Percentiles rank a stretch among this genome's conserved stretches.
These are phyloP conservation scores for Globisporangium spiculum DNA, from an alignment of 352 stramenopile genomes.

Conservation along the genomic window DNA sequence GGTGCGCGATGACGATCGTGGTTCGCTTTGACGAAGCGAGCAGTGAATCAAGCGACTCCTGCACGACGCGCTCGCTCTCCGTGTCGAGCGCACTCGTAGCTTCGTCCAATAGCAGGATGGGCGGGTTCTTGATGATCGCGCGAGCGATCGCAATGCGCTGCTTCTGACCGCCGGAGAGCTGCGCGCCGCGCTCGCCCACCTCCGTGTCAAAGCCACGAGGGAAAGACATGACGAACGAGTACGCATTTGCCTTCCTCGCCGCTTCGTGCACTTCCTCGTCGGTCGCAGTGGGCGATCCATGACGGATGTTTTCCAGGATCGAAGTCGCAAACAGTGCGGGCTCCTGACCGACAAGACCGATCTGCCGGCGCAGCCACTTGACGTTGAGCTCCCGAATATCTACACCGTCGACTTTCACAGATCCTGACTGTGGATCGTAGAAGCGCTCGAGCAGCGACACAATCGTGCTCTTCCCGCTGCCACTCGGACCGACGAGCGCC, in stretches of 20 bases:
- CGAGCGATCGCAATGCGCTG: conserved; percentile 90
- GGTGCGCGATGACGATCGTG: conserved; percentile 80
- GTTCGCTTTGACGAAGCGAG: conserved; percentile 17
- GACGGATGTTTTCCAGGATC: conserved; percentile 78
- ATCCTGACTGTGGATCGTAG: conserved; percentile 35
- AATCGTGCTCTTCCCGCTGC: conserved; percentile 12
- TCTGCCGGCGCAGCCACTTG: conserved; percentile 70
- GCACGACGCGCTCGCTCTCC: conserved; percentile 62
- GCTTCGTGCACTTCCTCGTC: conserved; percentile 52
- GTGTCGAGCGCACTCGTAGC: conserved; percentile 46
- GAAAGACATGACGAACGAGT: conserved; percentile 91
- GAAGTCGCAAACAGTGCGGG: conserved; percentile 27
- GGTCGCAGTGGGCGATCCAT: conserved; percentile 57
- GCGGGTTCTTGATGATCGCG: conserved; percentile 82
- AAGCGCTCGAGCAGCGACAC: conserved; percentile 13
- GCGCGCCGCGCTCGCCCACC: conserved; percentile 81
- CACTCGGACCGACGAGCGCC: conserved; percentile 20
- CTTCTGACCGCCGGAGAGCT: conserved; percentile 90
- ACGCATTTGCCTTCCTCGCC: conserved; percentile 71
- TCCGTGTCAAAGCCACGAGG: conserved; percentile 88
- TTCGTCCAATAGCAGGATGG: conserved; percentile 62
- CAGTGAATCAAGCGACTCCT: conserved; percentile 68
- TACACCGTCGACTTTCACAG: conserved; percentile 36
- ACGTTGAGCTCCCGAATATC: conserved; percentile 75
- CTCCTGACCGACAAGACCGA: conserved; percentile 91